phyloP scores from a whole-genome alignment of 441 rosid species.

The Cnidoscolus chayamansa region DNA sequence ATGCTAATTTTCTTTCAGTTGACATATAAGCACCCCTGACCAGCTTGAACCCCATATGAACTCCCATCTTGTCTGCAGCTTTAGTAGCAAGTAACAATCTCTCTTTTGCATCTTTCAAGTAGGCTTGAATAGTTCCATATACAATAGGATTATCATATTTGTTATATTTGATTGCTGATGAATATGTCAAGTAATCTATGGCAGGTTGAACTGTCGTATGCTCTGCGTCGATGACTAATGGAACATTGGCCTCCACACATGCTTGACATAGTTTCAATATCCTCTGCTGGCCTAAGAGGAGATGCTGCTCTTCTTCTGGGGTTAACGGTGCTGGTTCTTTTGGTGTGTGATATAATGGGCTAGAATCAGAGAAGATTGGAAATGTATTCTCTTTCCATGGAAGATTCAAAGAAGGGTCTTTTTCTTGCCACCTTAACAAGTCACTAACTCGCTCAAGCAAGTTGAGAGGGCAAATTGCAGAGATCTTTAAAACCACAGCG shows the following conservation, averaged over 20 bases:
- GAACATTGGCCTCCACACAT: slow-evolving; percentile 50
- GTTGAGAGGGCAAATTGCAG: slow-evolving; percentile 62
- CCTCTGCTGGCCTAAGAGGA: slow-evolving; percentile 46
- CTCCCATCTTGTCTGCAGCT: slow-evolving; percentile 55
- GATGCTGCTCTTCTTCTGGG: slow-evolving; percentile 50
- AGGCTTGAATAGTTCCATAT: slow-evolving; percentile 68
- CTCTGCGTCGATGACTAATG: slow-evolving; percentile 70
- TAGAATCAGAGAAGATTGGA: slow-evolving; percentile 63
- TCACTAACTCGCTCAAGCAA: slow-evolving; percentile 57
- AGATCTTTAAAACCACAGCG: slow-evolving; percentile 54
- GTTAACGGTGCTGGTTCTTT: slow-evolving; percentile 54
- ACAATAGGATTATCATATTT: slow-evolving; percentile 44
- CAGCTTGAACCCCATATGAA: slow-evolving; percentile 68
- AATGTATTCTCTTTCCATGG: slow-evolving; percentile 63
- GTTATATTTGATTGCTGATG: slow-evolving; percentile 50
- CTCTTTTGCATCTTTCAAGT: slow-evolving; percentile 71
- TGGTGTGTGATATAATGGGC: slow-evolving; percentile 66
- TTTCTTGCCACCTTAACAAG: slow-evolving; percentile 71
- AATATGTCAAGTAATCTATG: slow-evolving; percentile 72
- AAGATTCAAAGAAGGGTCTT: slow-evolving; percentile 49
- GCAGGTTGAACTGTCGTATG: slow-evolving; percentile 71
- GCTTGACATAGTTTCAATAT: slow-evolving; percentile 42
- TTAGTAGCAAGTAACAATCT: slow-evolving; percentile 44
- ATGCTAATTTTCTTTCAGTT: slow-evolving; percentile 53
- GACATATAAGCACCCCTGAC: slow-evolving; percentile 92